Percentiles rank a stretch among this genome's conserved stretches.
Evolutionary conservation across 169 alveolate species (phyloP).

Genomic region (Cryptosporidium baileyi): DNA sequence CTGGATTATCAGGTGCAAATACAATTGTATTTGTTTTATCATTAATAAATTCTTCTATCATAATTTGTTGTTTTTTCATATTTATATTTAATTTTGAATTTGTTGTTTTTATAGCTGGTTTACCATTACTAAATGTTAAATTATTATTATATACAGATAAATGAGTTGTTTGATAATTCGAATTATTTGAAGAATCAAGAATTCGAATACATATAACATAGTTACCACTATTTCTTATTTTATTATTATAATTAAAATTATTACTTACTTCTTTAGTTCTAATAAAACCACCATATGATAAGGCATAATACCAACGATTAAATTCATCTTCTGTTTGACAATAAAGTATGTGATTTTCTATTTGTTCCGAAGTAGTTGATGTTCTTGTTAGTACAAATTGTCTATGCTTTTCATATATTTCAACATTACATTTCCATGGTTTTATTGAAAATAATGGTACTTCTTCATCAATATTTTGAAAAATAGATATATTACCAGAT

Average conservation of each 20-base stretch:
- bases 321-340: slow-evolving; percentile 66
- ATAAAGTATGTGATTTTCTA: slow-evolving; percentile 34
- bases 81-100: slow-evolving; percentile 18
- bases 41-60: neutral
- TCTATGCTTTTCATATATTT: slow-evolving; percentile 37
- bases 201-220: neutral
- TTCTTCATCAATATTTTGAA: slow-evolving; percentile 68
- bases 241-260: neutral
- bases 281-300: slow-evolving; percentile 58
- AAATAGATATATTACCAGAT: slow-evolving; percentile 57
- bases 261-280: neutral
- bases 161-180: slow-evolving; percentile 6
- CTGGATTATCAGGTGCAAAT: neutral
- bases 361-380: slow-evolving; percentile 53
- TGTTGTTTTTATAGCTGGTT: neutral
- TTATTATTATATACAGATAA: slow-evolving; percentile 1
- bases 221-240: neutral
- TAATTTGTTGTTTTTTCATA: neutral
- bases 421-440: slow-evolving; percentile 50
- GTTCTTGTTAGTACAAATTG: slow-evolving; percentile 36
- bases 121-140: slow-evolving; percentile 5
- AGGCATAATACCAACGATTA: slow-evolving; percentile 65
- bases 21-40: neutral
- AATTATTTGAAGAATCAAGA: neutral
- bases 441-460: slow-evolving; percentile 53